phyloP scores from a whole-genome alignment of 352 stramenopile genomes.

The Phytophthora chlamydospora region DNA sequence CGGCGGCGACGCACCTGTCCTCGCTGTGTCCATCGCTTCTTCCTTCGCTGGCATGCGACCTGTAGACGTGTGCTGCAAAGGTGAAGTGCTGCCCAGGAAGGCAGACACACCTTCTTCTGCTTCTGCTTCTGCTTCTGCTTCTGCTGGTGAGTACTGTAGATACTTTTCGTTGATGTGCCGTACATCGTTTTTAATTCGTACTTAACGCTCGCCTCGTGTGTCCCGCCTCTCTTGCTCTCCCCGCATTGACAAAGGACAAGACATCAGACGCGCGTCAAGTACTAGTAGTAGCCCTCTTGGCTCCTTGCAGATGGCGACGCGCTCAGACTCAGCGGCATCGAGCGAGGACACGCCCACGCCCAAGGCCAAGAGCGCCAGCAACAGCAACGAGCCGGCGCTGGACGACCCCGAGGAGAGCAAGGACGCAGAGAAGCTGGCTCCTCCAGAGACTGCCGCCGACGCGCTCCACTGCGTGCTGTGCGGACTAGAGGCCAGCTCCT shows the following conservation, averaged over 20 bases:
- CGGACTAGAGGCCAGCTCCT: conserved; percentile 23
- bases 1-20: conserved; percentile 7
- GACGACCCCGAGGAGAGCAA: conserved; percentile 13
- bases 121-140: too few relatives aligned
- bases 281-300: background rate
- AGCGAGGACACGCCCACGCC: conserved; percentile 1
- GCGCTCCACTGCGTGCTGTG: conserved; percentile 38
- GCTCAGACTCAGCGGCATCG: conserved; percentile 8
- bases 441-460: background rate
- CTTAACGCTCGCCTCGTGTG: background rate
- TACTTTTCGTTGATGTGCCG: conserved; percentile 13
- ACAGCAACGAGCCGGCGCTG: conserved; percentile 18
- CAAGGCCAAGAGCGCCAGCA: conserved; percentile 4
- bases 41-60: too few relatives aligned
- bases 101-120: too few relatives aligned
- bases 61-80: background rate
- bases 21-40: conserved; percentile 4
- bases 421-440: background rate
- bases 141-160: too few relatives aligned
- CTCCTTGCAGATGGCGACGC: conserved; percentile 25
- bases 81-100: background rate
- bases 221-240: conserved; percentile 3
- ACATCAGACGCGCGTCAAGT: conserved; percentile 21
- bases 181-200: conserved; percentile 21
- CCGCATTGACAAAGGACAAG: background rate